phyloP scores from a whole-genome alignment of 2,329 filamentous ascomycete genomes.

The Thielaviopsis punctulata region DNA sequence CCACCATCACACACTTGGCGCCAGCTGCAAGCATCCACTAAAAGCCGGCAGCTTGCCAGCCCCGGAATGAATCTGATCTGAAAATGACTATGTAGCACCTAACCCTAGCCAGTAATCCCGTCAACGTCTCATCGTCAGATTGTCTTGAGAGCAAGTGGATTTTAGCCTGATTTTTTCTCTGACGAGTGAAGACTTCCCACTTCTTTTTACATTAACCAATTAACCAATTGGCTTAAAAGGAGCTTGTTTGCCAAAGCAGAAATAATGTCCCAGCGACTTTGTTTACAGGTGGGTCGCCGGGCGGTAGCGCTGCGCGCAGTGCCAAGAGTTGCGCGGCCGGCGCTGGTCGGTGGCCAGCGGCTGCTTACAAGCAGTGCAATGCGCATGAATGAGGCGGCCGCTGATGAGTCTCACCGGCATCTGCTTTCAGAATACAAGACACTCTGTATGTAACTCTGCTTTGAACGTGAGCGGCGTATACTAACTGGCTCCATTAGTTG shows the following conservation, averaged over 20 bases:
- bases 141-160: not conserved
- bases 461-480: not conserved
- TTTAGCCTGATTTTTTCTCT: not conserved
- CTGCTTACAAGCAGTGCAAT: not conserved
- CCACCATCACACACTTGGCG: conserved; percentile 1
- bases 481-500: conserved; percentile 4
- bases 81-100: too few relatives aligned
- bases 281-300: not conserved
- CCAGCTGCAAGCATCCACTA: conserved; percentile 1
- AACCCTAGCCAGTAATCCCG: not conserved
- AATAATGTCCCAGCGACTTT: not conserved
- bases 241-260: not conserved
- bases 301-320: not conserved
- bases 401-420: not conserved
- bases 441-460: conserved; percentile 4
- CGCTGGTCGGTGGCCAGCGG: not conserved
- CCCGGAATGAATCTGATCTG: not conserved
- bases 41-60: not conserved
- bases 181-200: not conserved
- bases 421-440: conserved; percentile 8
- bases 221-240: not conserved
- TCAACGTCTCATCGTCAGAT: not conserved
- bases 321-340: not conserved
- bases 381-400: not conserved
- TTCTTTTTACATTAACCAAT: not conserved